phyloP scores from a whole-genome alignment of 345 rosid species.

The thale cress (Arabidopsis thaliana) region TAIR10.1 NC_003070.9:20560501-20561000 shows the following conservation, averaged over 20 bases:
- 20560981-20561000: slow-evolving; percentile 29
- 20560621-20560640: slow-evolving; percentile 40
- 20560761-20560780: slow-evolving; percentile 79
- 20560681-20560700: slow-evolving; percentile 43
- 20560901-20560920: slow-evolving; percentile 48
- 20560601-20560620: slow-evolving; percentile 53
- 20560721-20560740: slow-evolving; percentile 35
- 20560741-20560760: slow-evolving; percentile 45
- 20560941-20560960: slow-evolving; percentile 57
- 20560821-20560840: slow-evolving; percentile 31
- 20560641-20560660: slow-evolving; percentile 42
- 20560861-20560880: slow-evolving; percentile 39
- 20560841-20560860: slow-evolving; percentile 23
- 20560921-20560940: slow-evolving; percentile 41
- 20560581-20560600: slow-evolving; percentile 37
- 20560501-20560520: slow-evolving; percentile 64
- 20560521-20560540: slow-evolving; percentile 93
- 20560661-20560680: slow-evolving; percentile 39
- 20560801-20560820: slow-evolving; percentile 78
- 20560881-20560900: slow-evolving; percentile 61
- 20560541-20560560: slow-evolving; percentile 45
- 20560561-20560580: slow-evolving; percentile 27
- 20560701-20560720: slow-evolving; percentile 29
- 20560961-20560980: slow-evolving; percentile 51
- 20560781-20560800: slow-evolving; percentile 89